These are phyloP conservation scores for Cyclocybe cylindracea DNA, from an alignment of 768 basidiomycete genomes.

Conservation along the genomic window DNA sequence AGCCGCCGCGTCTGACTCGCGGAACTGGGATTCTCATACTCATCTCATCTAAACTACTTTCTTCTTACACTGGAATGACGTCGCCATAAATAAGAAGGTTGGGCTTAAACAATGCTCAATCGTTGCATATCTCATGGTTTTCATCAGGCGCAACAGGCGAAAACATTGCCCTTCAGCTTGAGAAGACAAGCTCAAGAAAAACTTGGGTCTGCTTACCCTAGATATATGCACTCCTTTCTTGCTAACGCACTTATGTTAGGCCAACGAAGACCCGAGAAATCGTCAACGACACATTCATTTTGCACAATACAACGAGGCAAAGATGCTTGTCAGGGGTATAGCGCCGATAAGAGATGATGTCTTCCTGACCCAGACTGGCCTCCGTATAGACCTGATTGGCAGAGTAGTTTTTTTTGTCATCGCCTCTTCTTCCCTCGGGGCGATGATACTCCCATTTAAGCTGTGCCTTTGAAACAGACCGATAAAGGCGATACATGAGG, in stretches of 20 bases:
- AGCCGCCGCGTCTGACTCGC: too few species aligned
- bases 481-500: slow-evolving; percentile 73
- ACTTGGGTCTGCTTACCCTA: slow-evolving; percentile 40
- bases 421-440: too few species aligned
- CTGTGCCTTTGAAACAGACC: slow-evolving; percentile 67
- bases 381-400: slow-evolving; percentile 66
- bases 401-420: too few species aligned
- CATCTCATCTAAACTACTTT: too few species aligned
- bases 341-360: too few species aligned
- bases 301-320: slow-evolving; percentile 82
- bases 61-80: too few species aligned
- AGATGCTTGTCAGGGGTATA: slow-evolving; percentile 88
- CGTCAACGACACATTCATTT: slow-evolving; percentile 66
- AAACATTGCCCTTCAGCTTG: slow-evolving; percentile 46
- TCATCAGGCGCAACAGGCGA: slow-evolving; percentile 38
- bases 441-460: slow-evolving; percentile 36
- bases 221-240: slow-evolving; percentile 15
- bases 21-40: too few species aligned
- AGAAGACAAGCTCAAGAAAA: slow-evolving; percentile 46
- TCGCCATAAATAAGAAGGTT: too few species aligned
- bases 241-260: slow-evolving; percentile 20
- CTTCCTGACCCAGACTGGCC: too few species aligned
- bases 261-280: slow-evolving; percentile 52
- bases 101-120: too few species aligned
- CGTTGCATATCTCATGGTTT: too few species aligned